Conservation (phyloP, 2,329 filamentous ascomycete genomes). For the Penicillium sp. region DNA sequence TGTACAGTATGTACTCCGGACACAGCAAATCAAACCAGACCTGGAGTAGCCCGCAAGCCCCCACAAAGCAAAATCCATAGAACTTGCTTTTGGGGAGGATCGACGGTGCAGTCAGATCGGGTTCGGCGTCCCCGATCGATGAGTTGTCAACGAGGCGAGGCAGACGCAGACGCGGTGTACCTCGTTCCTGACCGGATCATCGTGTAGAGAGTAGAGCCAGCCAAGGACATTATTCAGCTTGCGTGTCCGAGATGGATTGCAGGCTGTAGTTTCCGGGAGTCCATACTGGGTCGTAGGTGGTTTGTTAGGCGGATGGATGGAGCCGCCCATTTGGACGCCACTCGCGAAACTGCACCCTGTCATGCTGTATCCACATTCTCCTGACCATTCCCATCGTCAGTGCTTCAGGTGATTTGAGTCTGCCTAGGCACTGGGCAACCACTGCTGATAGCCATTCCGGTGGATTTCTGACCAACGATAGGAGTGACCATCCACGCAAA, state of each 20-base stretch:
- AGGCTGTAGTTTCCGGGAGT: conserved; percentile 5
- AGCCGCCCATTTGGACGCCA: conserved; percentile 14
- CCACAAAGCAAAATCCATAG: conserved; percentile 9
- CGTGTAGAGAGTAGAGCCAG: neutral
- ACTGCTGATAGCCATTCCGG: conserved; percentile 18
- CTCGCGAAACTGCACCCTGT: conserved; percentile 15
- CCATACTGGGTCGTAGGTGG: neutral
- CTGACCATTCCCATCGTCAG: neutral
- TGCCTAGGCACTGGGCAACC: conserved; percentile 1
- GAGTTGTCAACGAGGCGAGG: conserved; percentile 28
- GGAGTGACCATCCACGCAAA: conserved; percentile 10
- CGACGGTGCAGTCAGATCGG: conserved; percentile 26
- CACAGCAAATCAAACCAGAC: neutral
- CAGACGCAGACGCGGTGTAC: conserved; percentile 24
- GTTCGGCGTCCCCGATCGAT: conserved; percentile 32
- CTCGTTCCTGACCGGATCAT: conserved; percentile 11
- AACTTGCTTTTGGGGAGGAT: conserved; percentile 16
- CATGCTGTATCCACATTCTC: conserved; percentile 12
- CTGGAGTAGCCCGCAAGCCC: neutral
- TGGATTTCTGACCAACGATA: conserved; percentile 14
- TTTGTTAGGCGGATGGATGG: conserved; percentile 11
- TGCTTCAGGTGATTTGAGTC: neutral
- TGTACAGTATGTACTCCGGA: too few species aligned
- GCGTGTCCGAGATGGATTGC: conserved; percentile 9
- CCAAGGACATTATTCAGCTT: conserved; percentile 14